Evolutionary conservation across 805 yeast species (phyloP), one percentile per base, ranked within the genome.

Genomic region (Scheffersomyces ergatensis): DNA sequence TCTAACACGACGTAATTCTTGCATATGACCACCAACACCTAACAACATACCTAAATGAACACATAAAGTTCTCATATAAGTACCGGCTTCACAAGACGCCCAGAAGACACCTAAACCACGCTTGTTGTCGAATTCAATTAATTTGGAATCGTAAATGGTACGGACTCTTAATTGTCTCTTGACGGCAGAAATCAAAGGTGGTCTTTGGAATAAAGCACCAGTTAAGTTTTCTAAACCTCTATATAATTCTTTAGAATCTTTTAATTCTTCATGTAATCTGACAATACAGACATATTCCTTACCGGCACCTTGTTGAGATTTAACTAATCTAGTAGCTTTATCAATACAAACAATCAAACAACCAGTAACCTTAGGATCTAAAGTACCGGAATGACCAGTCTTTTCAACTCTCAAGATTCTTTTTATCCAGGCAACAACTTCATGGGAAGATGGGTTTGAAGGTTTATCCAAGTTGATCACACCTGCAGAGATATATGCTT

Each of bases 31-130:
- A 67, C 99, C 99, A 54, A 89, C 97, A 58, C 98, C 97, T 52
- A 93, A 77, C 45, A 93, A 77, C 96, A 93, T 90, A 74, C 99
- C 99, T 59, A 93, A 75, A 70, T 93, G 99, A 43, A 93, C 99
- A 84, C 99, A 93, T 57, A 93, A 75, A 37, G 99, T 93, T 80
- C 99, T 86, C 97, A 93, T 93, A 73, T 93, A 93, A 46, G 99
- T 93, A 72, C 99, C 99, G 47, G 99, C 99, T 76, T 93, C 99
- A 79, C 99, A 93, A 32, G 96, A 86, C 45, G 98, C 99, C 99
- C 99, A 93, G 76, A 93, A 93, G 26, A 93, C 98, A 74, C 96
- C 96, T 48, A 93, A 77, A 56, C 93, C 92, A 70, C 98, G 85
- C 72, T 93, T 90, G 70, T 89, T 86, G 72, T 90, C 99, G 60